Evolutionary conservation across 2,329 filamentous ascomycete species (phyloP).

Genomic region (Nemania sp.): DNA sequence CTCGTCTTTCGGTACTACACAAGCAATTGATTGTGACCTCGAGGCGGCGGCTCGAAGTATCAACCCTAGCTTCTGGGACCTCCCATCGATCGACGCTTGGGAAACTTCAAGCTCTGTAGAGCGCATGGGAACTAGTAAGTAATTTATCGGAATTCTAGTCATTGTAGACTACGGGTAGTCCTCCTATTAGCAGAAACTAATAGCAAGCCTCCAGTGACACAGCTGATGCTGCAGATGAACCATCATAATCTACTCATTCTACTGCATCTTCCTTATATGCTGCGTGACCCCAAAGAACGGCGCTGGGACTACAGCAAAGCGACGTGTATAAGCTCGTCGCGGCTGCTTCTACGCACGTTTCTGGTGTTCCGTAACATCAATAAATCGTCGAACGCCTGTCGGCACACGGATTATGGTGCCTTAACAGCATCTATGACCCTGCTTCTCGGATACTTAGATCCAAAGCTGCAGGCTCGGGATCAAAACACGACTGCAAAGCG

Average conservation of each 20-base stretch:
- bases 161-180: background rate
- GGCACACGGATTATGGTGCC: constrained; percentile 56
- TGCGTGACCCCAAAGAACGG: constrained; percentile 44
- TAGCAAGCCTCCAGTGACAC: constrained; percentile 23
- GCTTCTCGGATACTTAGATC: constrained; percentile 53
- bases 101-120: constrained; percentile 26
- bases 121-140: constrained; percentile 34
- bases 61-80: constrained; percentile 53
- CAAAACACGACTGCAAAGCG: constrained; percentile 29
- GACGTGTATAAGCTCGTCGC: constrained; percentile 53
- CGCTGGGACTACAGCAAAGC: constrained; percentile 53
- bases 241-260: constrained; percentile 56
- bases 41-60: constrained; percentile 47
- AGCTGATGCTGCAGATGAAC: constrained; percentile 52
- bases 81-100: constrained; percentile 34
- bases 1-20: constrained; percentile 46
- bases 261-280: constrained; percentile 59
- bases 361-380: constrained; percentile 49
- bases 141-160: background rate
- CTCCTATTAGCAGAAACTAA: background rate
- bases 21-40: constrained; percentile 53
- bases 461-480: constrained; percentile 31
- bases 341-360: constrained; percentile 54
- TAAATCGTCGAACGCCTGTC: constrained; percentile 46
- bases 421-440: constrained; percentile 56